Conservation (phyloP, 2,329 filamentous ascomycete species). For the Fusarium duplospermum region DNA sequence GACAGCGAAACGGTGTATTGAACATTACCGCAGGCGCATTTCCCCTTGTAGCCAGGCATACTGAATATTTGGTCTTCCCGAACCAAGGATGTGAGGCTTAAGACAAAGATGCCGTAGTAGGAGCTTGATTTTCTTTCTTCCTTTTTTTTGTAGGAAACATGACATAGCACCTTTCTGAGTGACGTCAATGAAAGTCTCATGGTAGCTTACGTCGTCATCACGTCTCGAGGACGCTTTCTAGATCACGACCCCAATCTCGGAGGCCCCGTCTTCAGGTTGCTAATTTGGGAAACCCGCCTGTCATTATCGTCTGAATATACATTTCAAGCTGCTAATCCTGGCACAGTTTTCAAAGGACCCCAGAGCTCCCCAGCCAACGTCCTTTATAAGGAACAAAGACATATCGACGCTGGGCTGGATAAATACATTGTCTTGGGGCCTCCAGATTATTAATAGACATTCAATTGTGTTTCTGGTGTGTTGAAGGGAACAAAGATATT, state of each 20-base stretch:
- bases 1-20: conserved; percentile 19
- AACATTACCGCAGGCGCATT: conserved; percentile 27
- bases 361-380: background rate
- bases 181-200: conserved; percentile 3
- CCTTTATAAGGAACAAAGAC: background rate
- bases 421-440: background rate
- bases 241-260: no score
- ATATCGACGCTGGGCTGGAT: background rate
- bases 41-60: conserved; percentile 22
- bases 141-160: background rate
- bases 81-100: background rate
- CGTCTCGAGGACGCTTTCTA: no score
- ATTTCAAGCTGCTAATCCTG: no score
- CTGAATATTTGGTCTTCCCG: background rate
- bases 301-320: no score
- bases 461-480: background rate
- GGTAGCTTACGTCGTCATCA: no score
- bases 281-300: no score
- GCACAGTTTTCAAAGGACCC: no score
- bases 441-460: background rate
- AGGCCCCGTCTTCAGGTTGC: no score
- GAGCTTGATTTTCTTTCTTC: background rate
- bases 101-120: background rate
- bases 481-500: background rate
- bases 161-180: no score